These are phyloP conservation scores for Wallacemonas sp. DNA, from an alignment of 208 protist species.

Conservation along the genomic window DNA sequence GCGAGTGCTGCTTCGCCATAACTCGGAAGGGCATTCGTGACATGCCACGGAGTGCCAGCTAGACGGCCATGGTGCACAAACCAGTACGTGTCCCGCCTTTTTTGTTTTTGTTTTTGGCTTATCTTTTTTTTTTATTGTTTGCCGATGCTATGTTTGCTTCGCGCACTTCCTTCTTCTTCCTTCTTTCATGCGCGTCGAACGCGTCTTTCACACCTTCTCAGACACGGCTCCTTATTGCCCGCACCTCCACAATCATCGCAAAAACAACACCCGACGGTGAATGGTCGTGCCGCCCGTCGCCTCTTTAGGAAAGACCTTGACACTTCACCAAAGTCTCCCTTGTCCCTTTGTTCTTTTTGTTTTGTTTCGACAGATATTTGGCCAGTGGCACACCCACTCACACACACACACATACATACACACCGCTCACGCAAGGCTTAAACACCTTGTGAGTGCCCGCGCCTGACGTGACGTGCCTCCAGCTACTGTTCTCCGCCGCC, in stretches of 20 bases:
- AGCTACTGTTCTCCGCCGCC: too few relatives aligned
- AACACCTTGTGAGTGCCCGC: too few relatives aligned
- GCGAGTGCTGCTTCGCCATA: slow-evolving; percentile 68
- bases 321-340: too few relatives aligned
- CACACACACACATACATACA: neutral
- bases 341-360: too few relatives aligned
- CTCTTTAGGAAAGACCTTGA: too few relatives aligned
- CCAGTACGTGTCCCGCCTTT: neutral
- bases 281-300: too few relatives aligned
- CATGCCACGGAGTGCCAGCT: neutral
- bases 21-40: slow-evolving; percentile 72
- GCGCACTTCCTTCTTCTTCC: neutral
- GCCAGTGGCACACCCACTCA: too few relatives aligned
- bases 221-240: too few relatives aligned
- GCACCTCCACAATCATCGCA: neutral
- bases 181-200: too few relatives aligned
- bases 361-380: too few relatives aligned
- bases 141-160: neutral
- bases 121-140: slow-evolving; percentile 7
- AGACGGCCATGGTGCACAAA: neutral
- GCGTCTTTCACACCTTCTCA: neutral
- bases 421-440: neutral
- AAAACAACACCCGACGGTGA: too few relatives aligned
- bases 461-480: too few relatives aligned
- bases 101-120: neutral